Conservation (phyloP, 2,329 filamentous ascomycete species). For the Alternaria alternata region DNA sequence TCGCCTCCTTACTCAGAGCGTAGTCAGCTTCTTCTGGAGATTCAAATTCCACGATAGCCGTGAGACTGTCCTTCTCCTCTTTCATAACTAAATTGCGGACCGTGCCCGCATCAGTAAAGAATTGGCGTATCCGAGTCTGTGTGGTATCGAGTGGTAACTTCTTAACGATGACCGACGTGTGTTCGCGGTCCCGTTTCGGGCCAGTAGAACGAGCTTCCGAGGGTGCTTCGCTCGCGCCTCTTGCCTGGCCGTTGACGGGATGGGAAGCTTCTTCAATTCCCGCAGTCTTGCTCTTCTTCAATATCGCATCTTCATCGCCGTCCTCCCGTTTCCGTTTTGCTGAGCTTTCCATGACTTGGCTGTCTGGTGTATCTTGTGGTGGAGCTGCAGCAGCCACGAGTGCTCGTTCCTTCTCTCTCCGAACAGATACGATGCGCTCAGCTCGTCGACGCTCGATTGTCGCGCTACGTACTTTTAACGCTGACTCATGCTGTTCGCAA, state of each 20-base stretch:
- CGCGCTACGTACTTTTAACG: slow-evolving; percentile 75
- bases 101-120: slow-evolving; percentile 89
- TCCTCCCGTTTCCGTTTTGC: slow-evolving; percentile 77
- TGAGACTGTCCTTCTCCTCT: slow-evolving; percentile 67
- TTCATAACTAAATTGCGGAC: slow-evolving; percentile 80
- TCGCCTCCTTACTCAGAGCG: slow-evolving; percentile 82
- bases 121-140: slow-evolving; percentile 80
- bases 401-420: slow-evolving; percentile 68
- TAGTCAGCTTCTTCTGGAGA: slow-evolving; percentile 80
- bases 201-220: slow-evolving; percentile 42
- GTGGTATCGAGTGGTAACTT: slow-evolving; percentile 76
- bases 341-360: slow-evolving; percentile 55
- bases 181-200: slow-evolving; percentile 84
- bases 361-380: slow-evolving; percentile 26
- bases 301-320: slow-evolving; percentile 61
- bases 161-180: slow-evolving; percentile 82
- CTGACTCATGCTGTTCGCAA: slow-evolving; percentile 89
- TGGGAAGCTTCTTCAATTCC: slow-evolving; percentile 37
- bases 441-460: slow-evolving; percentile 76
- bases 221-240: slow-evolving; percentile 46
- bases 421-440: slow-evolving; percentile 57
- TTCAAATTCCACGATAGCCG: slow-evolving; percentile 86
- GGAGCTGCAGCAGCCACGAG: slow-evolving; percentile 60
- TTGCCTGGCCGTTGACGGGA: slow-evolving; percentile 26
- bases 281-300: slow-evolving; percentile 71